phyloP scores from a whole-genome alignment of 371 early-diverging fungal species.

The Funneliformis caledonium region DNA sequence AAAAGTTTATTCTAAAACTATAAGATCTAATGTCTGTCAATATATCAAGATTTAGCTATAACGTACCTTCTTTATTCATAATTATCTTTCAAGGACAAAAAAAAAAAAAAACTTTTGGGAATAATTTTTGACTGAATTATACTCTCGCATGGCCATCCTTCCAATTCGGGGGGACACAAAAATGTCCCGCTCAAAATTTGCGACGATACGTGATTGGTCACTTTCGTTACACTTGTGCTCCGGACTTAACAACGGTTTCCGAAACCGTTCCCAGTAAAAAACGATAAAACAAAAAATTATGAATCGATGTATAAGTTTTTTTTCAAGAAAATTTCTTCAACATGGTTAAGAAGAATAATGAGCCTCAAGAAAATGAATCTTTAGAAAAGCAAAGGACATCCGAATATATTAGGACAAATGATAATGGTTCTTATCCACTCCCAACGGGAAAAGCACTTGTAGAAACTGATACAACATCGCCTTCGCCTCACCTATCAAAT shows the following conservation, averaged over 20 bases:
- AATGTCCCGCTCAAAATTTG: too few relatives aligned
- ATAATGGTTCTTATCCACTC: conserved; percentile 1
- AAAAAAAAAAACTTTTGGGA: not conserved
- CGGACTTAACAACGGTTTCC: too few relatives aligned
- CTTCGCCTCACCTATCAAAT: conserved; percentile 43
- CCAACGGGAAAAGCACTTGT: conserved; percentile 44
- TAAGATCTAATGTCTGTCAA: not conserved
- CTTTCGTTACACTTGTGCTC: too few relatives aligned
- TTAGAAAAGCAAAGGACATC: too few relatives aligned
- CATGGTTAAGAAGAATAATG: not conserved
- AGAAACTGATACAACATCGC: conserved; percentile 43
- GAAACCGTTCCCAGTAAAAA: too few relatives aligned
- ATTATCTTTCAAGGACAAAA: not conserved
- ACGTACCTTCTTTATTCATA: not conserved
- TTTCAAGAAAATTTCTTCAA: not conserved
- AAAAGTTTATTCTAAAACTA: not conserved
- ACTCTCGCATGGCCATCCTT: too few relatives aligned
- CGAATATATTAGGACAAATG: not conserved
- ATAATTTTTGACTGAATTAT: too few relatives aligned
- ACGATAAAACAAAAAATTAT: too few relatives aligned
- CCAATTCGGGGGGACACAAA: too few relatives aligned
- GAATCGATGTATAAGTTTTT: too few relatives aligned
- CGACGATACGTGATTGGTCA: too few relatives aligned
- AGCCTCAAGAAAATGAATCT: not conserved
- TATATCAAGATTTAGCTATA: not conserved